Evolutionary conservation across 164 flowering plant genomes (phyloP).

Genomic region (Cinnamomum chago): DNA sequence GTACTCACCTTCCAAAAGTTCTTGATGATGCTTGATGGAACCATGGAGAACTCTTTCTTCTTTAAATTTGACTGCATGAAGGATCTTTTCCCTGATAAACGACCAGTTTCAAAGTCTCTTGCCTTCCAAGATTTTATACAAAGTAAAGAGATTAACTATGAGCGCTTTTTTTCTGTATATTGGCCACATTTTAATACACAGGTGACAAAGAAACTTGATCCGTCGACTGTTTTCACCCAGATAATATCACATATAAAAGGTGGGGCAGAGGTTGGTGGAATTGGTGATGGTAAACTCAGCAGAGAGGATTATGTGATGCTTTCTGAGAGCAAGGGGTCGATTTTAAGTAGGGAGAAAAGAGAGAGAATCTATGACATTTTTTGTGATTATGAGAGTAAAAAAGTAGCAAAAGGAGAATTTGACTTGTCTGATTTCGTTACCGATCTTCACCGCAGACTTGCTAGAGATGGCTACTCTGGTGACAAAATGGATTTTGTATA

Average conservation of each 20-base stretch:
- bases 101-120: slow-evolving; percentile 30
- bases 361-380: slow-evolving; percentile 53
- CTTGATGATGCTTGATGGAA: slow-evolving; percentile 78
- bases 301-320: slow-evolving; percentile 41
- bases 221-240: slow-evolving; percentile 65
- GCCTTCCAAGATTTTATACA: slow-evolving; percentile 40
- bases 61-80: slow-evolving; percentile 36
- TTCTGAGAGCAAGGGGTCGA: slow-evolving; percentile 45
- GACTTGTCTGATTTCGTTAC: slow-evolving; percentile 70
- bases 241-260: slow-evolving; percentile 81
- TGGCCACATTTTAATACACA: slow-evolving; percentile 73
- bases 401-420: slow-evolving; percentile 48
- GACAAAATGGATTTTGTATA: slow-evolving; percentile 62
- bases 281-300: slow-evolving; percentile 32
- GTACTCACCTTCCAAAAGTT: slow-evolving; percentile 68
- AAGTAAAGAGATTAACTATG: slow-evolving; percentile 54
- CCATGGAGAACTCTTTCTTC: slow-evolving; percentile 54
- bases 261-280: slow-evolving; percentile 28
- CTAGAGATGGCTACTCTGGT: slow-evolving; percentile 30
- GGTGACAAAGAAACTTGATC: slow-evolving; percentile 48
- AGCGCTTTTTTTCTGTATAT: slow-evolving; percentile 43
- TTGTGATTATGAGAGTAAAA: slow-evolving; percentile 57
- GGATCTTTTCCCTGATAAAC: slow-evolving; percentile 14
- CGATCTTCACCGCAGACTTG: slow-evolving; percentile 57
- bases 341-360: slow-evolving; percentile 34